These are phyloP conservation scores for Zygoascus meyerae DNA, from an alignment of 1,139 yeast species.

Conservation along the genomic window DNA sequence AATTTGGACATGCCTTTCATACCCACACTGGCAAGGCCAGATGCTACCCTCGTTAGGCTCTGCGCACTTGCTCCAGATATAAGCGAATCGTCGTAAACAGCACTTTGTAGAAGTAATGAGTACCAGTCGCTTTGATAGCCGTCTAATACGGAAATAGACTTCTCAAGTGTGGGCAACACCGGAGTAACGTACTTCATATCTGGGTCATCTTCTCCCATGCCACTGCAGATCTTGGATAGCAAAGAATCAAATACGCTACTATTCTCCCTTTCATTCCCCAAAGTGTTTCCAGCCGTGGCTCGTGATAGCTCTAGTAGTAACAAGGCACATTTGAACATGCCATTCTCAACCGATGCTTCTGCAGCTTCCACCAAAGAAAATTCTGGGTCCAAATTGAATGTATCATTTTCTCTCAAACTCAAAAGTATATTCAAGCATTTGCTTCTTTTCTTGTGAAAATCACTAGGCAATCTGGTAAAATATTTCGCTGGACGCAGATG, in stretches of 20 bases:
- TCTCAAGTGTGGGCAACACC: conserved; percentile 46
- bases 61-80: conserved; percentile 5
- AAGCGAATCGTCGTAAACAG: conserved; percentile 44
- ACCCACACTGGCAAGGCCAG: conserved; percentile 44
- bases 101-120: conserved; percentile 49
- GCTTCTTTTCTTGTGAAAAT: conserved; percentile 3
- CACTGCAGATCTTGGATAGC: conserved; percentile 39
- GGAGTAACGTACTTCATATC: conserved; percentile 65
- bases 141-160: conserved; percentile 41
- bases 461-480: neutral
- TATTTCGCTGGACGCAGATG: conserved; percentile 1
- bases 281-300: too few species aligned
- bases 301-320: conserved; percentile 20
- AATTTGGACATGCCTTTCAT: conserved; percentile 44
- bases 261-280: conserved; percentile 14
- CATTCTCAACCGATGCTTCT: conserved; percentile 12
- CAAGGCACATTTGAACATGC: conserved; percentile 17
- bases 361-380: conserved; percentile 10
- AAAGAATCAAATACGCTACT: neutral
- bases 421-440: conserved; percentile 1
- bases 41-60: conserved; percentile 26
- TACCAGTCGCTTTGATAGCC: conserved; percentile 35
- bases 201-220: conserved; percentile 44
- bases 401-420: conserved; percentile 2
- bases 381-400: neutral